Conservation (phyloP, 1,284 basidiomycete genomes). For the Polyporus tsugae region DNA sequence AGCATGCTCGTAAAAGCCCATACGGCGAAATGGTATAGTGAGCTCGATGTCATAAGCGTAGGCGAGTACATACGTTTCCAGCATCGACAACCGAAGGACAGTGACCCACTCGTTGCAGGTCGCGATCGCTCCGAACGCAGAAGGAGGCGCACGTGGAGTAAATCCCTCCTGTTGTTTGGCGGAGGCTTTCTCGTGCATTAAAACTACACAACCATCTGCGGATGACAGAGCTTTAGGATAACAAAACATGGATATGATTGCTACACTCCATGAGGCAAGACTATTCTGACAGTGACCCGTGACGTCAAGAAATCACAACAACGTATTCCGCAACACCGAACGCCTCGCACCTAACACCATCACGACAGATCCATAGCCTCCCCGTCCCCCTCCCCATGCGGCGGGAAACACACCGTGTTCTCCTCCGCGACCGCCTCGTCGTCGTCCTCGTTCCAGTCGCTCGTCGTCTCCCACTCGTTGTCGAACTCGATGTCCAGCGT, state of each 20-base stretch:
- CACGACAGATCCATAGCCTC: conserved; percentile 54
- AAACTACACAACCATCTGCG: no score
- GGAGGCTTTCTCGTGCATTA: no score
- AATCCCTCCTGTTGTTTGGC: neutral
- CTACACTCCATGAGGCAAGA: neutral
- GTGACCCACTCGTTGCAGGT: neutral
- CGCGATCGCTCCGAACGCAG: neutral
- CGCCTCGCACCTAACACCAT: neutral
- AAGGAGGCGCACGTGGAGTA: neutral
- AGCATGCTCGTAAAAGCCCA: neutral
- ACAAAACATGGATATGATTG: neutral
- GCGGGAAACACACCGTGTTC: conserved; percentile 68
- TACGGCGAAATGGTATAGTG: neutral
- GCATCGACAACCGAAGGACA: neutral
- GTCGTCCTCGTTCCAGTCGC: conserved; percentile 91
- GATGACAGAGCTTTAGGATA: neutral
- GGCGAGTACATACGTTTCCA: neutral
- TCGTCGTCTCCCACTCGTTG: conserved; percentile 90
- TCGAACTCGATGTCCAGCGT: conserved; percentile 90
- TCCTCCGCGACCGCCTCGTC: conserved; percentile 78
- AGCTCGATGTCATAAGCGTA: neutral
- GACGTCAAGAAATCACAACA: neutral
- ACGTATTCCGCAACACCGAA: neutral
- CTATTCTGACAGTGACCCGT: neutral
- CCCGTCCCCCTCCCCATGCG: conserved; percentile 46